phyloP scores from a whole-genome alignment of 371 early-diverging fungal species.

The Rhizopus arrhizus region DNA sequence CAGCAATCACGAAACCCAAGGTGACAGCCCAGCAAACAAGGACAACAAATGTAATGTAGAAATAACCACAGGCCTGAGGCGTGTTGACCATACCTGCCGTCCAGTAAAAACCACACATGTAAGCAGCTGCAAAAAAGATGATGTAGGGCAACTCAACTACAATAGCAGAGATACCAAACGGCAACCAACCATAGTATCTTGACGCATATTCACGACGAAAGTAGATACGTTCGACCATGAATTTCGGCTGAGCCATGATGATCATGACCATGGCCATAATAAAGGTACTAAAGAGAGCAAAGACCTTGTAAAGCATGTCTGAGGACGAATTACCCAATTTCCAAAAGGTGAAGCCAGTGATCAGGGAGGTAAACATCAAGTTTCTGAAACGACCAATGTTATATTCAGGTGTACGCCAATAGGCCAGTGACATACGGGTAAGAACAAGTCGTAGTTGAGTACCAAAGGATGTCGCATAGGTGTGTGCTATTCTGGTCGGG shows the following conservation, averaged over 20 bases:
- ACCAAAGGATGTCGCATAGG: conserved; percentile 36
- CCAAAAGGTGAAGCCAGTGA: conserved; percentile 77
- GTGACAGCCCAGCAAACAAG: conserved; percentile 60
- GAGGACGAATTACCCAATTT: conserved; percentile 54
- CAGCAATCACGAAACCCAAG: conserved; percentile 66
- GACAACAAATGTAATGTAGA: conserved; percentile 56
- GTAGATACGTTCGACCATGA: conserved; percentile 68
- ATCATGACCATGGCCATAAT: conserved; percentile 66
- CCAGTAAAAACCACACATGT: conserved; percentile 68
- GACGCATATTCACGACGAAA: conserved; percentile 73
- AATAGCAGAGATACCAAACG: conserved; percentile 58
- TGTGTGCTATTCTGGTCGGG: conserved; percentile 17
- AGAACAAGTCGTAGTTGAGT: conserved; percentile 55
- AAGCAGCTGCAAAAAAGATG: conserved; percentile 47
- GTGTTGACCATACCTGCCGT: conserved; percentile 55
- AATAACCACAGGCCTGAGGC: conserved; percentile 51
- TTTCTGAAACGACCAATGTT: conserved; percentile 65
- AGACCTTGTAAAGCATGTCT: conserved; percentile 71
- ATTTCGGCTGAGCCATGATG: conserved; percentile 73
- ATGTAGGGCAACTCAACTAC: conserved; percentile 65
- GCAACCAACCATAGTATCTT: conserved; percentile 72
- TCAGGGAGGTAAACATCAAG: conserved; percentile 53
- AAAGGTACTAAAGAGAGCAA: conserved; percentile 70
- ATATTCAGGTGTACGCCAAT: conserved; percentile 68
- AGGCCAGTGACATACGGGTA: conserved; percentile 61